These are phyloP conservation scores for Jatropha multifida DNA, from an alignment of 441 rosid species.

Conservation along the genomic window DNA sequence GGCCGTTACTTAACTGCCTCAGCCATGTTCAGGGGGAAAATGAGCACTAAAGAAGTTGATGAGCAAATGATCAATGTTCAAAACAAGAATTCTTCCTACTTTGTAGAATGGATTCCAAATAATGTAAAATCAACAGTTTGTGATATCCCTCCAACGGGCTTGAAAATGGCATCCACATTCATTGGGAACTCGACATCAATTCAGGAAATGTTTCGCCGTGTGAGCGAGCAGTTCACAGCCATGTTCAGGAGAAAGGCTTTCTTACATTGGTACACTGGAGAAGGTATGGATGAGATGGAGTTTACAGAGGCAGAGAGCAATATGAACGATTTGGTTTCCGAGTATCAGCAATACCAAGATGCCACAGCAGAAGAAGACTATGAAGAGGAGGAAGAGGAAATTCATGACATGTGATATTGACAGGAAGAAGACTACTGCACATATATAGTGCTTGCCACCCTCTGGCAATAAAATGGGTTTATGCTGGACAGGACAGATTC, in stretches of 20 bases:
- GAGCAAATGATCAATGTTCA: constrained; percentile 64
- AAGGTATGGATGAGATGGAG: constrained; percentile 70
- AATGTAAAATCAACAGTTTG: constrained; percentile 62
- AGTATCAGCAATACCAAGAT: constrained; percentile 66
- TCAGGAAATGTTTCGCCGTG: constrained; percentile 60
- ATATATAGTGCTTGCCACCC: constrained; percentile 18
- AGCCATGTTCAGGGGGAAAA: constrained; percentile 62
- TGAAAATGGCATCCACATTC: constrained; percentile 60
- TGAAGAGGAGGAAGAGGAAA: constrained; percentile 47
- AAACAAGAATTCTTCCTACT: constrained; percentile 64
- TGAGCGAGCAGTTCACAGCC: constrained; percentile 63
- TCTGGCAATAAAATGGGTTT: constrained; percentile 24
- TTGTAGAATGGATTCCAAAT: constrained; percentile 62
- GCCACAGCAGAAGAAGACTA: constrained; percentile 62
- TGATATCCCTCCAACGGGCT: constrained; percentile 50
- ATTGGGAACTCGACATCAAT: constrained; percentile 55
- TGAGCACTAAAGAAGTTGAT: constrained; percentile 65
- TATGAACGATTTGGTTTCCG: constrained; percentile 62
- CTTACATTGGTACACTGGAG: constrained; percentile 63
- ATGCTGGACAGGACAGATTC: neutral
- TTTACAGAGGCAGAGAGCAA: constrained; percentile 45
- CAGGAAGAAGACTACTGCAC: neutral
- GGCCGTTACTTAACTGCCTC: constrained; percentile 62
- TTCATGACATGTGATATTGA: constrained; percentile 22
- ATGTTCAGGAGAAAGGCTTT: constrained; percentile 69